These are phyloP conservation scores for Paxillus involutus DNA, from an alignment of 768 basidiomycete genomes.

Conservation along the genomic window DNA sequence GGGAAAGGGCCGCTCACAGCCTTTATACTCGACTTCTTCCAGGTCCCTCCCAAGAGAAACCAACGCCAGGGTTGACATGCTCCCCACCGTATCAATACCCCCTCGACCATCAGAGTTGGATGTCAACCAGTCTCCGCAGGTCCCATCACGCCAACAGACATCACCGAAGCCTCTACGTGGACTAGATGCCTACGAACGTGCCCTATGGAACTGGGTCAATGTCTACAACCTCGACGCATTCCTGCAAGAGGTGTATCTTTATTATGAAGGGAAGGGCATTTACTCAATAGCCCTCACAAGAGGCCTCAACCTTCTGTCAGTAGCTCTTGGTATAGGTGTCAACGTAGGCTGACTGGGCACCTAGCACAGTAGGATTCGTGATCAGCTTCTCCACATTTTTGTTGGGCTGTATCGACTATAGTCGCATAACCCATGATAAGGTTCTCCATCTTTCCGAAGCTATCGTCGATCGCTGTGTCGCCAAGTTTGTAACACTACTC, in stretches of 20 bases:
- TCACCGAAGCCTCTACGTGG: slow-evolving; percentile 58
- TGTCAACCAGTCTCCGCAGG: slow-evolving; percentile 31
- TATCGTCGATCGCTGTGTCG: slow-evolving; percentile 79
- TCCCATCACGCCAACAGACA: slow-evolving; percentile 19
- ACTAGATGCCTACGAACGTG: slow-evolving; percentile 83
- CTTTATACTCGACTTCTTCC: slow-evolving; percentile 50
- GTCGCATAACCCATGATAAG: slow-evolving; percentile 66
- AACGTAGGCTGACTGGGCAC: slow-evolving; percentile 24
- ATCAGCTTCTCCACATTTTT: slow-evolving; percentile 98
- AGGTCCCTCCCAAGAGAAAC: slow-evolving; percentile 39
- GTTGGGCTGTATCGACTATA: slow-evolving; percentile 92
- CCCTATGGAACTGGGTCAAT: slow-evolving; percentile 99
- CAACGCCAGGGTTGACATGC: slow-evolving; percentile 35
- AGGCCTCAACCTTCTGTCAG: slow-evolving; percentile 93
- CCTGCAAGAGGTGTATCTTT: slow-evolving; percentile 91
- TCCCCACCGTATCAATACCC: slow-evolving; percentile 48
- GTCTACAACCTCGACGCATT: slow-evolving; percentile 96
- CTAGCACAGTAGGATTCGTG: slow-evolving; percentile 95
- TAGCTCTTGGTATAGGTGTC: slow-evolving; percentile 26
- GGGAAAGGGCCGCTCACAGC: slow-evolving; percentile 44
- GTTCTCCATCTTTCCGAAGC: slow-evolving; percentile 75
- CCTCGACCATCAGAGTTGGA: slow-evolving; percentile 67
- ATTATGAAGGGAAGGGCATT: slow-evolving; percentile 96
- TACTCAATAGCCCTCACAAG: slow-evolving; percentile 91
- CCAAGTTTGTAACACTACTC: slow-evolving; percentile 54